A percentile compares a stretch with the other conserved stretches of the same genome.
Conservation (phyloP, 306 rosid species). For the Vigna hirtella region DNA sequence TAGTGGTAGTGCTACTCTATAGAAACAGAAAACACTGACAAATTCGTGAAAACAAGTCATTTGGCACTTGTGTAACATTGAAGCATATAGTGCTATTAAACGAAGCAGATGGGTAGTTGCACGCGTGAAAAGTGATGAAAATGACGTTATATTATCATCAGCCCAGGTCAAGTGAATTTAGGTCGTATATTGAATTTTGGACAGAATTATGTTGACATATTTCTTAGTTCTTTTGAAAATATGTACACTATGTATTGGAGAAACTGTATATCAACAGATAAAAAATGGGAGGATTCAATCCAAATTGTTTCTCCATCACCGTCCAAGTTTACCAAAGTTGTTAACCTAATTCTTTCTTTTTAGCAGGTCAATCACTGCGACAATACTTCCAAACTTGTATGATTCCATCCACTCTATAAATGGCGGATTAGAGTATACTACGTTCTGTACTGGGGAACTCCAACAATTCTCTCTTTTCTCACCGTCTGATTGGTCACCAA, state of each 20-base stretch:
- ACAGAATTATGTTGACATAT: background rate
- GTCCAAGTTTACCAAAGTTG: background rate
- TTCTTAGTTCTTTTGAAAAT: background rate
- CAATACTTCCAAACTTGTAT: background rate
- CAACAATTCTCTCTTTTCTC: background rate
- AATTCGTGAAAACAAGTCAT: no score
- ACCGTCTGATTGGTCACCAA: background rate
- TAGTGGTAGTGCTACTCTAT: no score
- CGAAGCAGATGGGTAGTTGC: no score
- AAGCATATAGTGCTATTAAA: no score
- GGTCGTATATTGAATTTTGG: background rate
- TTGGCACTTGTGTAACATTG: no score
- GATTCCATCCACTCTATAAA: background rate
- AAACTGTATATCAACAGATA: no score
- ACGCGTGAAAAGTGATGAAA: background rate
- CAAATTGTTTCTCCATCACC: background rate
- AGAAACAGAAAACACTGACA: no score
- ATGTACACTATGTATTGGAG: no score
- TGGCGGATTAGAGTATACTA: no score
- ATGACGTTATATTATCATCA: background rate
- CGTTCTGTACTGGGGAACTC: no score
- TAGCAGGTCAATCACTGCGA: background rate
- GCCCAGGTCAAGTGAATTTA: background rate
- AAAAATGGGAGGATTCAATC: background rate
- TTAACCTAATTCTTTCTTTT: background rate